phyloP scores from a whole-genome alignment of 176 grass and related monocot genomes.

The Bromus sterilis region DNA sequence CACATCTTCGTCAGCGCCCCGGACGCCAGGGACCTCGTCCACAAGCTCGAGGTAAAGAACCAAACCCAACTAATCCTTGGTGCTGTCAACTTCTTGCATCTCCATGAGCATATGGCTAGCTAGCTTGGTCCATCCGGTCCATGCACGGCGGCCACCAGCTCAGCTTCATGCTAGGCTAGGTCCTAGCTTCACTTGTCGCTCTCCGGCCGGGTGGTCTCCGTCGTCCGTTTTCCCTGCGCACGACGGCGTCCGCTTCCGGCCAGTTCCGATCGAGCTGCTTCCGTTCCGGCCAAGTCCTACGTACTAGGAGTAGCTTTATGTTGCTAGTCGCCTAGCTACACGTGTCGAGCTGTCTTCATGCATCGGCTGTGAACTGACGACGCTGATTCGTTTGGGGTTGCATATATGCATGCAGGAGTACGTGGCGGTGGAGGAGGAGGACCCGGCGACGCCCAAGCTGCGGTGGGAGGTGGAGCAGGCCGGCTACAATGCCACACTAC shows the following conservation, averaged over 20 bases:
- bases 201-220: not conserved
- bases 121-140: not conserved
- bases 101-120: not conserved
- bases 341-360: too few species aligned
- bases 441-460: slow-evolving; percentile 51
- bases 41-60: slow-evolving; percentile 67
- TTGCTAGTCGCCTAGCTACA: too few species aligned
- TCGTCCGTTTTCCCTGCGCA: too few species aligned
- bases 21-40: slow-evolving; percentile 65
- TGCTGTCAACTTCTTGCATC: not conserved
- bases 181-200: not conserved
- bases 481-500: slow-evolving; percentile 46
- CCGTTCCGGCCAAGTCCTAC: too few species aligned
- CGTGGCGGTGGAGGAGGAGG: slow-evolving; percentile 45
- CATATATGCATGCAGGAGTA: too few species aligned
- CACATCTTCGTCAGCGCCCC: slow-evolving; percentile 77
- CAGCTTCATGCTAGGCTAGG: too few species aligned
- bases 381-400: not conserved
- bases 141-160: not conserved
- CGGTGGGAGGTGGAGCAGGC: slow-evolving; percentile 71
- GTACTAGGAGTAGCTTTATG: too few species aligned
- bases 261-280: too few species aligned
- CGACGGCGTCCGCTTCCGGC: too few species aligned
- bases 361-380: too few species aligned
- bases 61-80: not conserved